A percentile compares a stretch with the other conserved stretches of the same genome.
Evolutionary conservation across 1,284 basidiomycete genomes (phyloP).

Genomic region (Papiliotrema fonsecae): DNA sequence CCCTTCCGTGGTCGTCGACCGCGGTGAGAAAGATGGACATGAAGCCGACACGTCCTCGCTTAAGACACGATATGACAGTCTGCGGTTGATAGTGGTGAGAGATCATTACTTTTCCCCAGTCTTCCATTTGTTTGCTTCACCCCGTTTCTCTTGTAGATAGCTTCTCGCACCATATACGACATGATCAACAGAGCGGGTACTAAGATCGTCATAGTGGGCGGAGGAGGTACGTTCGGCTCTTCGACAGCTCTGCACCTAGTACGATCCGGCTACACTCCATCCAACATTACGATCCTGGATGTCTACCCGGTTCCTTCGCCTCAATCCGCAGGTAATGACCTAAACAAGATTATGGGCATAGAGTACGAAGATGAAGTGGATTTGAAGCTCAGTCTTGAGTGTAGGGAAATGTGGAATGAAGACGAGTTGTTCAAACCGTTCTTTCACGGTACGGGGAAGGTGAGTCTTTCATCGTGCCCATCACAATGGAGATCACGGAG

Average conservation of each 20-base stretch:
- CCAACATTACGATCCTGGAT: slow-evolving; percentile 38
- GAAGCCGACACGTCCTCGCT: no score
- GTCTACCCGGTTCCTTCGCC: slow-evolving; percentile 33
- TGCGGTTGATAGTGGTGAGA: no score
- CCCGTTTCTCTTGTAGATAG: not conserved
- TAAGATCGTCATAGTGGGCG: slow-evolving; percentile 36
- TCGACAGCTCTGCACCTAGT: slow-evolving; percentile 44
- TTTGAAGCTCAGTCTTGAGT: slow-evolving; percentile 10
- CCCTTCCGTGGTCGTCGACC: no score
- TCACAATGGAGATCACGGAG: no score
- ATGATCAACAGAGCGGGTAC: no score
- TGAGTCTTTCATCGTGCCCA: no score
- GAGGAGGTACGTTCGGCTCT: slow-evolving; percentile 42
- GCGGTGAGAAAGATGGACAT: no score
- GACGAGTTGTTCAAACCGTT: slow-evolving; percentile 36
- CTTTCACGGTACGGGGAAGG: slow-evolving; percentile 41
- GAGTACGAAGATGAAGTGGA: slow-evolving; percentile 8
- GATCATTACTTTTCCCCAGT: no score
- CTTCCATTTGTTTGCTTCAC: no score
- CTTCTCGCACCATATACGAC: no score
- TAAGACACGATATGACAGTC: no score
- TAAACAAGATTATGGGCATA: slow-evolving; percentile 40
- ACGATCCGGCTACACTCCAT: slow-evolving; percentile 31
- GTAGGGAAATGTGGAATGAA: slow-evolving; percentile 33
- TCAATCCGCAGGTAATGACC: slow-evolving; percentile 39